Percentiles rank a stretch among this genome's conserved stretches.
Evolutionary conservation across 768 basidiomycete species (phyloP).

Genomic region (Leccinum uliginosum): DNA sequence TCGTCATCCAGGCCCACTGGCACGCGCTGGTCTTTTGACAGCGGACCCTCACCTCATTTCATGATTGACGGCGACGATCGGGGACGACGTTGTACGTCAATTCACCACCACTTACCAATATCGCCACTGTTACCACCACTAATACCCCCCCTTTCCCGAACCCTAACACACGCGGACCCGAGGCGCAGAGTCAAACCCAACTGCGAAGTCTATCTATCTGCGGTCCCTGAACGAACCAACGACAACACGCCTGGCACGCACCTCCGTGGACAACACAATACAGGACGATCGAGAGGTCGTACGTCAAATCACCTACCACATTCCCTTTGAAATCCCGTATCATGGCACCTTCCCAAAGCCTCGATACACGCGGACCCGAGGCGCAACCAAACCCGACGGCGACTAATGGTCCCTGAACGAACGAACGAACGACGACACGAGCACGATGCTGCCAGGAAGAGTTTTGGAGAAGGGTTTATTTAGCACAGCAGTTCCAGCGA

Average conservation of each 20-base stretch:
- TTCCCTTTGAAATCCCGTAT: neutral
- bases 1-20: neutral
- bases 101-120: neutral
- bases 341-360: neutral
- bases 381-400: neutral
- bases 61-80: neutral
- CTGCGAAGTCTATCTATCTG: neutral
- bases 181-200: neutral
- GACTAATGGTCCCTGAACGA: neutral
- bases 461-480: neutral
- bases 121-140: neutral
- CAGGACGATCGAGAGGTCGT: neutral
- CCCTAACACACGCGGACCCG: conserved; percentile 3
- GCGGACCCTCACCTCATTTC: neutral
- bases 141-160: conserved; percentile 4
- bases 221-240: neutral
- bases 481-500: conserved; percentile 4
- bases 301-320: neutral
- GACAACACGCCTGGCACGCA: neutral
- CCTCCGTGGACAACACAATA: neutral
- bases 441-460: neutral
- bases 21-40: neutral
- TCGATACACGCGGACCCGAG: neutral
- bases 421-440: neutral
- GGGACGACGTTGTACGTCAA: neutral